Percentiles rank a stretch among this genome's conserved stretches.
phyloP scores from a whole-genome alignment of 1,284 basidiomycete genomes.

The Cutaneotrichosporon sp. region DNA sequence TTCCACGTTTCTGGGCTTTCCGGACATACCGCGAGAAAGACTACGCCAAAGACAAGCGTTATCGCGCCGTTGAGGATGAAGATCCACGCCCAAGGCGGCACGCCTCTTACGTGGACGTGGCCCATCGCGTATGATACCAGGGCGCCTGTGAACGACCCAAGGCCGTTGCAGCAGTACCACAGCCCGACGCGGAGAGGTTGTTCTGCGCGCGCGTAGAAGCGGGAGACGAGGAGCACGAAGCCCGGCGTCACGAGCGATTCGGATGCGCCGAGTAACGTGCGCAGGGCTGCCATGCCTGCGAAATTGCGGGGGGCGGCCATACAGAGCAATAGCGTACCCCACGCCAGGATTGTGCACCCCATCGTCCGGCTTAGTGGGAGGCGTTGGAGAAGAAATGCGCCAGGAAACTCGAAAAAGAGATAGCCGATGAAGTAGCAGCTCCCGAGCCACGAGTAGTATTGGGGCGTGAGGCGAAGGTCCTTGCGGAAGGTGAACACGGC shows the following conservation, averaged over 20 bases:
- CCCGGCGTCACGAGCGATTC: slow-evolving; percentile 45
- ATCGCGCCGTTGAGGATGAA: slow-evolving; percentile 36
- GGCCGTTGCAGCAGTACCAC: slow-evolving; percentile 40
- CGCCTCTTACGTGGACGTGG: slow-evolving; percentile 21
- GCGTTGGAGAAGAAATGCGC: slow-evolving; percentile 30
- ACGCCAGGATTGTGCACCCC: slow-evolving; percentile 30
- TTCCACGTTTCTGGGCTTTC: slow-evolving; percentile 29
- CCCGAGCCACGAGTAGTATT: slow-evolving; percentile 35
- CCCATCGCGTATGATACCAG: slow-evolving; percentile 39
- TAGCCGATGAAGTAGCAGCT: slow-evolving; percentile 29
- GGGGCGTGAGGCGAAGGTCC: slow-evolving; percentile 31
- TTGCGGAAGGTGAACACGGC: slow-evolving; percentile 38
- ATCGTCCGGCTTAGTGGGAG: slow-evolving; percentile 31
- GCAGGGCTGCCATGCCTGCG: slow-evolving; percentile 33
- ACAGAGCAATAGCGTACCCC: slow-evolving; percentile 41
- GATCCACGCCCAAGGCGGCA: slow-evolving; percentile 36
- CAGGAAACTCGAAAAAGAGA: slow-evolving; percentile 34
- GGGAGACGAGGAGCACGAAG: slow-evolving; percentile 40
- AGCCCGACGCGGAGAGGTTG: slow-evolving; percentile 38
- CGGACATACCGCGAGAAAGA: slow-evolving; percentile 34
- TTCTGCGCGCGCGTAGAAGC: slow-evolving; percentile 43
- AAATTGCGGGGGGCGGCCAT: slow-evolving; percentile 41
- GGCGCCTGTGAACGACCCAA: slow-evolving; percentile 31
- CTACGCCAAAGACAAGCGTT: slow-evolving; percentile 30
- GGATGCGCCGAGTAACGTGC: slow-evolving; percentile 38